These are phyloP conservation scores for Botrytis medusae DNA, from an alignment of 2,329 filamentous ascomycete species.

Conservation along the genomic window DNA sequence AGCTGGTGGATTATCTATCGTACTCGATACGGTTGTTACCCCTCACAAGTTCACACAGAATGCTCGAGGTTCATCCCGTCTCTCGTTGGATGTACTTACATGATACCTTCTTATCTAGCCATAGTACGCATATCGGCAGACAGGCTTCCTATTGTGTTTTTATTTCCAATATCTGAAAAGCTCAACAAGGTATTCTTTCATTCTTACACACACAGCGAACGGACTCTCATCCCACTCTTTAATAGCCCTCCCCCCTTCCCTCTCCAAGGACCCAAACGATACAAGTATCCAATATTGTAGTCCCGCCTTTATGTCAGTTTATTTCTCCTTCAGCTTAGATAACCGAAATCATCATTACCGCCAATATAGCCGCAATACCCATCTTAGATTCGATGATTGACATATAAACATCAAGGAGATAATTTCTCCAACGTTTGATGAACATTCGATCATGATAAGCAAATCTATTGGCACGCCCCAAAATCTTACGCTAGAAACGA, in stretches of 20 bases:
- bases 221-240: slow-evolving; percentile 10
- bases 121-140: slow-evolving; percentile 2
- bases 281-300: slow-evolving; percentile 1
- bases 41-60: background rate
- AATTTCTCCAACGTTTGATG: background rate
- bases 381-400: background rate
- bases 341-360: background rate
- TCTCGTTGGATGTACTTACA: background rate
- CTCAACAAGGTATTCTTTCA: background rate
- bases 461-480: background rate
- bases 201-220: background rate
- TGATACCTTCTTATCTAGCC: slow-evolving; percentile 17
- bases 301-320: background rate
- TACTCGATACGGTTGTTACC: background rate
- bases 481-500: background rate
- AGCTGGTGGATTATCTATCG: background rate
- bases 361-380: background rate
- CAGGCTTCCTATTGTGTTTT: background rate
- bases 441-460: background rate
- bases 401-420: background rate
- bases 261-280: background rate
- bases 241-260: background rate
- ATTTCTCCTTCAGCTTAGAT: background rate
- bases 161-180: background rate
- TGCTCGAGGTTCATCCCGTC: slow-evolving; percentile 11